Percentiles rank a stretch among this genome's conserved stretches.
phyloP scores from a whole-genome alignment of 306 rosid species.

The Ochetophila trinervis region DNA sequence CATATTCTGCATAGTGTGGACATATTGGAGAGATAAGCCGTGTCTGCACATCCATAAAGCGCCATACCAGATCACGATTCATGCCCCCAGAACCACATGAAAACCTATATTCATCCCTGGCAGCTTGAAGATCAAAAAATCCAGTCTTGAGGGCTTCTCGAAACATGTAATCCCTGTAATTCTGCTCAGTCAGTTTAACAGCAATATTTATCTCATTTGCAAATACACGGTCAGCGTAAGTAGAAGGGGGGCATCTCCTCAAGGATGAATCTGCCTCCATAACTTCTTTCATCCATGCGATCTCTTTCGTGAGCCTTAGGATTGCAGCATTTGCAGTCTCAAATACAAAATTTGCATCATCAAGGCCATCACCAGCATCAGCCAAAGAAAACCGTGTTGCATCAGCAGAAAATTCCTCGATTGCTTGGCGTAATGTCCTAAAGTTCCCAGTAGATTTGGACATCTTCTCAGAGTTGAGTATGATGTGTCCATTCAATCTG shows the following conservation, averaged over 20 bases:
- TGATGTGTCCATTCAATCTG: constrained; percentile 87
- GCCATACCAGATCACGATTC: constrained; percentile 67
- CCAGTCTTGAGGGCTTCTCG: constrained; percentile 90
- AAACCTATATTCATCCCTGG: constrained; percentile 87
- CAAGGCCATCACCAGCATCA: constrained; percentile 95
- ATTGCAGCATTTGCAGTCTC: constrained; percentile 93
- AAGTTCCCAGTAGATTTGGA: constrained; percentile 95
- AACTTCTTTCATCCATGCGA: constrained; percentile 80
- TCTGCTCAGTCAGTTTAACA: constrained; percentile 64
- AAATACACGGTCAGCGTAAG: constrained; percentile 76
- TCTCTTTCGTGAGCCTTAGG: constrained; percentile 74
- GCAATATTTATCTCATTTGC: constrained; percentile 85
- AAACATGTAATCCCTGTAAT: constrained; percentile 70
- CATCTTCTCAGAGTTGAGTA: constrained; percentile 91
- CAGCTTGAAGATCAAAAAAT: constrained; percentile 83
- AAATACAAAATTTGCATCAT: constrained; percentile 89
- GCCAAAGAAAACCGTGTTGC: constrained; percentile 91
- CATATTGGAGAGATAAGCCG: constrained; percentile 86
- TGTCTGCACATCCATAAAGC: constrained; percentile 90
- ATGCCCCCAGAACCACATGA: constrained; percentile 74
- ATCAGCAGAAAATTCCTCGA: constrained; percentile 91
- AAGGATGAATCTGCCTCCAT: constrained; percentile 61
- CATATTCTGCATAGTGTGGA: constrained; percentile 85
- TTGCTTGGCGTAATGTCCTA: constrained; percentile 75
- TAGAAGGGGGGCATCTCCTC: constrained; percentile 76